Evolutionary conservation across 2,329 filamentous ascomycete species (phyloP).

Genomic region (Emergomyces pasteurianus): DNA sequence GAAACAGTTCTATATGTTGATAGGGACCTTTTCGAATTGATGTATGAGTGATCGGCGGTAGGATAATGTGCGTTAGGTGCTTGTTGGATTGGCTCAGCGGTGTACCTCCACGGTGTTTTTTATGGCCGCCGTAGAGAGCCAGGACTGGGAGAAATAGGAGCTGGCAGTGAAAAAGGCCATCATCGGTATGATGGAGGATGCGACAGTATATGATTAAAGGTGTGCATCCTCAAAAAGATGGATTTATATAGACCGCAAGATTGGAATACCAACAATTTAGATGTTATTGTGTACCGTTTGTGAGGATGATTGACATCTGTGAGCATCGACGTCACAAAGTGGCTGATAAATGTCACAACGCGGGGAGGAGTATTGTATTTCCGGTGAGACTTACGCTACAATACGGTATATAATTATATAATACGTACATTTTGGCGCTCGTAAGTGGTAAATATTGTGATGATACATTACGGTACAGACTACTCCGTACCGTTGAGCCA

Average conservation of each 20-base stretch:
- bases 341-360: not conserved
- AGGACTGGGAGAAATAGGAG: not conserved
- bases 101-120: not conserved
- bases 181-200: not conserved
- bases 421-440: not conserved
- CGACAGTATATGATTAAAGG: not conserved
- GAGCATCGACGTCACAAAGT: slow-evolving; percentile 2
- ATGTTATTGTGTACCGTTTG: not conserved
- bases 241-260: not conserved
- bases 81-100: not conserved
- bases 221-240: not conserved
- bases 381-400: too few relatives aligned
- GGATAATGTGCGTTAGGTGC: not conserved
- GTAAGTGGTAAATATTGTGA: not conserved
- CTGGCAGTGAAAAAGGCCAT: not conserved
- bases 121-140: not conserved
- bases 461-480: not conserved
- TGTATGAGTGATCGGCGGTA: not conserved
- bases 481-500: not conserved
- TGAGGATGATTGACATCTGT: not conserved
- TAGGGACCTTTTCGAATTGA: not conserved
- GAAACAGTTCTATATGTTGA: not conserved
- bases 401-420: not conserved
- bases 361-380: not conserved
- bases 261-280: not conserved